Evolutionary conservation across 2,329 filamentous ascomycete species (phyloP), one percentile per base, ranked within the genome.

Genomic region (Ophiostoma montium): DNA sequence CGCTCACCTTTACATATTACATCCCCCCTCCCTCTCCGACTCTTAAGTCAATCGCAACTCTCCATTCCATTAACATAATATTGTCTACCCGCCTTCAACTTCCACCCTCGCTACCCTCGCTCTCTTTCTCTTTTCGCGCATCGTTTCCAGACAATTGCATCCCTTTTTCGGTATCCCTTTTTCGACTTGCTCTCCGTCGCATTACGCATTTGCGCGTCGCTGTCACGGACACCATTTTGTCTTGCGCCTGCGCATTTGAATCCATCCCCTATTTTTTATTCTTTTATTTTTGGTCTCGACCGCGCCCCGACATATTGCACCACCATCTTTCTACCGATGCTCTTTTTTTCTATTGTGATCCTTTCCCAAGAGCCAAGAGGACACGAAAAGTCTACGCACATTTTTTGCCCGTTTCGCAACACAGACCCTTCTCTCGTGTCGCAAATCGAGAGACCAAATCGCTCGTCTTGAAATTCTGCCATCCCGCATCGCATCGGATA

Each of bases 121-220:
- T 42, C 15, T 23, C 30, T 42, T 18, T 23, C n/a, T n/a, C n/a
- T n/a, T n/a, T n/a, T n/a, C n/a, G n/a, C n/a, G n/a, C n/a, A n/a
- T n/a, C n/a, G n/a, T n/a, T n/a, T n/a, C n/a, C n/a, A n/a, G n/a
- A n/a, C n/a, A n/a, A n/a, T 33, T 15, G 16, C 39, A 30, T 7
- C 13, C 31, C 10, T 33, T 15, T 33, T 33, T 12, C 23, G 30
- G n/a, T 42, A 9, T 38, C 35, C 9, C 23, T 39, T 1, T 13
- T 33, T 33, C 72, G 33, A 75, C 70, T 44, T 68, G 95, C 48
- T 85, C 84, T 5, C 13, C 12, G 12, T 33, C 32, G 32, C 13
- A 11, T 33, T 10, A 33, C 13, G 32, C 32, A 5, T 11, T 11
- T 10, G 11, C 32, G 32, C 13, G 4, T 33, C 13, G 3, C 13